Base-by-base conservation (phyloP, 2,329 filamentous ascomycete species). In the Aureobasidium musti region DNA sequence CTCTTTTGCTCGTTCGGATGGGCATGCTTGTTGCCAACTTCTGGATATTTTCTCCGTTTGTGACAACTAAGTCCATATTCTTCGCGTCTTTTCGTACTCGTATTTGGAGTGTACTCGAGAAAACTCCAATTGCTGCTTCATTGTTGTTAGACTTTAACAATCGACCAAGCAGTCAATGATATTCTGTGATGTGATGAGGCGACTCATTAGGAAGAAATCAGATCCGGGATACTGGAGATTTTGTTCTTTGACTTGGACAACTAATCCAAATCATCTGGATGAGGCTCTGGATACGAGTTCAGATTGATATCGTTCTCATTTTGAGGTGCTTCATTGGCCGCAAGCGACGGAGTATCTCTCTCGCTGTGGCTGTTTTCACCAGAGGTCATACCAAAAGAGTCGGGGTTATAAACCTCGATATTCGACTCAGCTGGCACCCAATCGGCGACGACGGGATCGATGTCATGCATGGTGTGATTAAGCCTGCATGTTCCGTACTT, bases 401-500 rank as follows among this genome's bases (percentile, higher is more conserved):
- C 23, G 11, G 53, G 21, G 5, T 37, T 39, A 13, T 56, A 56
- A 2, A 56, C 53, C 19, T 56, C 35, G 21, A 41, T 39, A 6
- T 56, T 23, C 19, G 33, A 5, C 30, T 50, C 37, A 21, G 67
- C 63, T n/a, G 50, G 43, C 5, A 66, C 56, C 47, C 65, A 68
- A n/a, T 68, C 39, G 21, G 50, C 57, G 2, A 66, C 64, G 19
- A 57, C 45, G 47, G 63, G 67, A 60, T 68, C 63, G 35, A 68
- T 49, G n/a, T 37, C 47, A 66, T 68, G 67, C 49, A 68, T 50
- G 10, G 30, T 23, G 7, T 43, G 11, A 11, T 59, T 60, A 7
- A 68, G 57, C 35, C 52, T 75, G 66, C 74, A 76, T 26, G 63
- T 68, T 8, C 53, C 41, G 37, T 74, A 72, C 5, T 72, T 73